Percentiles rank a stretch among this genome's conserved stretches.
Conservation (phyloP, 202 grass and related monocot species). For the Digitaria exilis region DNA sequence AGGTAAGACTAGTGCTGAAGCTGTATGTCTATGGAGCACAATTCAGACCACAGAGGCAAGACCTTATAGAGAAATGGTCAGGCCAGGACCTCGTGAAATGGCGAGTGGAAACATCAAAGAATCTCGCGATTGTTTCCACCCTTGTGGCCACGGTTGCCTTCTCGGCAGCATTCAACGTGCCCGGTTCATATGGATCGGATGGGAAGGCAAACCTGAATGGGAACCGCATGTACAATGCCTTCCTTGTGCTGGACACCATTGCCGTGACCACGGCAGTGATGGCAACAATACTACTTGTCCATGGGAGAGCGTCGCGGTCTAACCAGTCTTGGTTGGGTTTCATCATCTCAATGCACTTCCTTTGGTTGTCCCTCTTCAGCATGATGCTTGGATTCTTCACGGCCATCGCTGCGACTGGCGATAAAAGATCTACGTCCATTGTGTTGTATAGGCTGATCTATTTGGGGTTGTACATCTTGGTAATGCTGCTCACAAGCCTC, state of each 20-base stretch:
- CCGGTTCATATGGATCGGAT: constrained; percentile 46
- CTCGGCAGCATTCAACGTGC: constrained; percentile 53
- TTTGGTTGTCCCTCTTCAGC: constrained; percentile 43
- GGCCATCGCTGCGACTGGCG: background rate
- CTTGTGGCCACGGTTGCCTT: constrained; percentile 54
- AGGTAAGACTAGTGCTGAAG: constrained; percentile 21
- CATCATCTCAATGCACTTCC: constrained; percentile 33
- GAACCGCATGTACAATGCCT: constrained; percentile 17
- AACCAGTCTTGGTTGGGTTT: constrained; percentile 10
- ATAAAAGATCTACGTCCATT: background rate
- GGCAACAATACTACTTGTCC: constrained; percentile 39
- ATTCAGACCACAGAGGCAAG: constrained; percentile 40
- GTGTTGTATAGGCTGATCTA: constrained; percentile 10
- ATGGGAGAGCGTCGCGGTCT: constrained; percentile 28
- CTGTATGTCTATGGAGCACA: constrained; percentile 12
- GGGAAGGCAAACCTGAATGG: constrained; percentile 34
- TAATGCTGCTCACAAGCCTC: background rate
- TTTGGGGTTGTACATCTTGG: constrained; percentile 7
- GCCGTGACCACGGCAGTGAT: constrained; percentile 36
- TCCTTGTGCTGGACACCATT: constrained; percentile 41
- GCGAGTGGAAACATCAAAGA: constrained; percentile 31
- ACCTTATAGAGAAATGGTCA: constrained; percentile 31
- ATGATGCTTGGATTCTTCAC: constrained; percentile 33
- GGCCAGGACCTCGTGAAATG: constrained; percentile 42
- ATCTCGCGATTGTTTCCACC: constrained; percentile 43